Evolutionary conservation across 306 rosid species (phyloP), one percentile per base, ranked within the genome.

Genomic region (Prunus kanzakura): DNA sequence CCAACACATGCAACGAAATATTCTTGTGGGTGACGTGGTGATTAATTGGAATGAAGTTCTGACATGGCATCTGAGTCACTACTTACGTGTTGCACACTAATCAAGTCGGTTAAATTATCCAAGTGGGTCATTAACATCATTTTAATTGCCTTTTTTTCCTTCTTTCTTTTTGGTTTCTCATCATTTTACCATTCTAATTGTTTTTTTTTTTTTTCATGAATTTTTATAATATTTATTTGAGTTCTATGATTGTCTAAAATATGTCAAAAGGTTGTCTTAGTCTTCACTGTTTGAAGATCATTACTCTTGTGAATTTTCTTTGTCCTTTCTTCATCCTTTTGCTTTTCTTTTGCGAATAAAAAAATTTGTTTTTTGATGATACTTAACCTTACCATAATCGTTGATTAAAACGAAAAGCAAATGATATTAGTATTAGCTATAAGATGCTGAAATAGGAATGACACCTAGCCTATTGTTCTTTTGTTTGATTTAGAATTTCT

Each of bases 31-130:
- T 62, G 67, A 65, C 72, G 76, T 67, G 73, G 82, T n/a, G 79
- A 81, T 57, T 52, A 61, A 78, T 25, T 41, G 50, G 64, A 64
- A 66, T 11, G 64, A 69, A 70, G 55, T 16, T 72, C 56, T 78
- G 86, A 80, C 76, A 54, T 58, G 83, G 80, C 58, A 51, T 13
- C 55, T 69, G 74, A 61, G 75, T 90, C 75, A 78, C 25, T 64
- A 19, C 84, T 77, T 75, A 79, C 82, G 86, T 78, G 80, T 54
- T 65, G 73, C 60, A 69, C 80, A 75, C 61, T 79, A 71, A 68
- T 71, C 73, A 72, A 30, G 67, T 61, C 47, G 22, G 58, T 27
- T 38, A 20, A 61, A 61, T 82, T 81, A 70, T 69, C 56, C 81
- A 62, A 76, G 64, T 69, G 20, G 27, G 72, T 35, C 51, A 68